A percentile compares a stretch with the other conserved stretches of the same genome.
Conservation (phyloP, 257 asterid genomes). For the Salvia splendens region DNA sequence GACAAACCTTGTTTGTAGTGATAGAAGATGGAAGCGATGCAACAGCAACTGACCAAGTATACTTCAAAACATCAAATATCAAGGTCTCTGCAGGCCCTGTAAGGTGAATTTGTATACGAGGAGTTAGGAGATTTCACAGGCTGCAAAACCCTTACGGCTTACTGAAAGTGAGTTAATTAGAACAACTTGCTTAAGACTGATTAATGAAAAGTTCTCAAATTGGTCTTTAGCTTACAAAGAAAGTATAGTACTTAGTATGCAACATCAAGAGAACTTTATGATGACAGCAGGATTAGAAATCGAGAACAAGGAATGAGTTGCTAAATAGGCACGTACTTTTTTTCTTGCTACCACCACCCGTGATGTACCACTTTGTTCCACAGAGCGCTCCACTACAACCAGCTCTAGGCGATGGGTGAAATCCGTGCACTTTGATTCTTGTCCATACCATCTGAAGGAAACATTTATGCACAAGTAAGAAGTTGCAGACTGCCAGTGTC, state of each 20-base stretch:
- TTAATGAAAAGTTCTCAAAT: constrained; percentile 7
- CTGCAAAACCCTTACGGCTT: not conserved
- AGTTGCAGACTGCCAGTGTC: constrained; percentile 2
- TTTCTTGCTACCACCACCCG: constrained; percentile 97
- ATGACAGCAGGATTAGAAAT: not conserved
- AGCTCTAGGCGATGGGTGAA: constrained; percentile 97
- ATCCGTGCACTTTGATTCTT: constrained; percentile 78
- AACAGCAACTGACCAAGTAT: constrained; percentile 87
- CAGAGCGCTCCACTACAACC: constrained; percentile 96
- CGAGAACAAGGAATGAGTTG: constrained; percentile 21
- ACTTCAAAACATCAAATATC: constrained; percentile 80
- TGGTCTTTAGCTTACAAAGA: constrained; percentile 17
- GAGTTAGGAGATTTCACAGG: constrained; percentile 18
- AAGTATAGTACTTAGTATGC: not conserved
- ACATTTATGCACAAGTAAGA: constrained; percentile 21
- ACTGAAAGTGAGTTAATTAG: constrained; percentile 11
- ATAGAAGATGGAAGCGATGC: constrained; percentile 79
- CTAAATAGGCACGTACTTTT: constrained; percentile 53
- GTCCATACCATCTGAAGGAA: constrained; percentile 92
- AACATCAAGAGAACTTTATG: constrained; percentile 15
- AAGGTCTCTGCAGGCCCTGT: constrained; percentile 89
- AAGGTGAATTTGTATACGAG: constrained; percentile 10
- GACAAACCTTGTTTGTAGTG: constrained; percentile 77
- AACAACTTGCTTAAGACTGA: not conserved
- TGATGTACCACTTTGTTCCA: constrained; percentile 94